Evolutionary conservation across 2,329 filamentous ascomycete species (phyloP).

Genomic region (Meredithiella fracta): DNA sequence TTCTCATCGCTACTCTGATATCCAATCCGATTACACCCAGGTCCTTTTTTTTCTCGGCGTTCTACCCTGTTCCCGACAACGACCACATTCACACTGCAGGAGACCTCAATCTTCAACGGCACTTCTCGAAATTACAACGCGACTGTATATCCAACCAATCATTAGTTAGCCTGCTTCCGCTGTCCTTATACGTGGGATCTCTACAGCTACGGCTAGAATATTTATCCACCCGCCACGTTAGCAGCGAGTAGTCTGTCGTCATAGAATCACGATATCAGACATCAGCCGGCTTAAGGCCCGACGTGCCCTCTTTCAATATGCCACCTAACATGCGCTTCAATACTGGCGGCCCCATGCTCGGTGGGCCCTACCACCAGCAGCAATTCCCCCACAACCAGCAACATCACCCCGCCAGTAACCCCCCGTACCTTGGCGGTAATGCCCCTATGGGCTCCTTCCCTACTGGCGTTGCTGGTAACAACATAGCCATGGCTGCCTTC

Average conservation of each 20-base stretch:
- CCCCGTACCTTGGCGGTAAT: conserved; percentile 55
- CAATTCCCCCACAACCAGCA: conserved; percentile 34
- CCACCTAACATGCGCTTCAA: conserved; percentile 24
- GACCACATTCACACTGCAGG: too few relatives aligned
- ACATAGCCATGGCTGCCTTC: conserved; percentile 41
- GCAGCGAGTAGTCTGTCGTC: not conserved
- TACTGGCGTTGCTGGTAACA: conserved; percentile 30
- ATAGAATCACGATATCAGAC: not conserved
- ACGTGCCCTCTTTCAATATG: conserved; percentile 10
- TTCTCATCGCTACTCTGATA: too few relatives aligned
- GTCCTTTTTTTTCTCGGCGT: too few relatives aligned
- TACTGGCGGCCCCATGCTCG: conserved; percentile 24
- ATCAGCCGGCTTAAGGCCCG: conserved; percentile 5
- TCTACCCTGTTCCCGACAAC: too few relatives aligned
- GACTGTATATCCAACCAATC: not conserved
- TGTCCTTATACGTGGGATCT: not conserved
- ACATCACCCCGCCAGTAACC: conserved; percentile 43
- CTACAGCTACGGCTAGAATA: not conserved
- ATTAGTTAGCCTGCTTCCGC: not conserved
- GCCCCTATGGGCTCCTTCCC: conserved; percentile 52
- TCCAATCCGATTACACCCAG: too few relatives aligned
- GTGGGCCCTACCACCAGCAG: conserved; percentile 26
- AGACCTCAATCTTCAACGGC: too few relatives aligned
- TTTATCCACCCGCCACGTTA: not conserved
- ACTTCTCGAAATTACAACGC: too few relatives aligned